Percentiles rank a stretch among this genome's conserved stretches.
Conservation (phyloP, 768 basidiomycete species). For the Glaciozyma martinii region DNA sequence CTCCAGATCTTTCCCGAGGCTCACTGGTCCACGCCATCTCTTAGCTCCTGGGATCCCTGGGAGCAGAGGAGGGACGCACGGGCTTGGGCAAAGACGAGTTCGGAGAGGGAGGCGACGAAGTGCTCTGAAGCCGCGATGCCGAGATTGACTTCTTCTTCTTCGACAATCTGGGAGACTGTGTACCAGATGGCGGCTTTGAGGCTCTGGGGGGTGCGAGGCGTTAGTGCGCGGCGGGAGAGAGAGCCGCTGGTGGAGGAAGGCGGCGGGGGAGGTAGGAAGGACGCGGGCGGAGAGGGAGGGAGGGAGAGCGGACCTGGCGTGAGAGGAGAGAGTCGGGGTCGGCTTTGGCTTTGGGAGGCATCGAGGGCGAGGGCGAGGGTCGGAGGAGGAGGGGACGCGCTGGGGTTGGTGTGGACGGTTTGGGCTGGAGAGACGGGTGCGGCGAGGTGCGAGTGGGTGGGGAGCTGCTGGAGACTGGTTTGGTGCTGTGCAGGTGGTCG, state of each 20-base stretch:
- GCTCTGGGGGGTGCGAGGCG: not conserved
- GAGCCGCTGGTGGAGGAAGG: not conserved
- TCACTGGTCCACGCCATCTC: not conserved
- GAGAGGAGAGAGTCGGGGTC: not conserved
- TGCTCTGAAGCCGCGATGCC: slow-evolving; percentile 25
- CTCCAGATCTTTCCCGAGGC: slow-evolving; percentile 29
- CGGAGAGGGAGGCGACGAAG: slow-evolving; percentile 23
- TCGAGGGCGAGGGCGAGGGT: not conserved
- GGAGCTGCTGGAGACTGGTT: too few relatives aligned
- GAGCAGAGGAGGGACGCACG: not conserved
- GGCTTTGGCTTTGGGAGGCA: not conserved
- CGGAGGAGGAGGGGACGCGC: not conserved
- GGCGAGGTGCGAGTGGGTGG: too few relatives aligned
- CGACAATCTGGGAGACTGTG: slow-evolving; percentile 26
- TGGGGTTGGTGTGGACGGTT: not conserved
- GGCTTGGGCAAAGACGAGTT: slow-evolving; percentile 27
- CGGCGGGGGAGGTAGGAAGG: too few relatives aligned
- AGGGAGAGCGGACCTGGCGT: slow-evolving; percentile 1
- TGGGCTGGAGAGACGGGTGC: too few relatives aligned
- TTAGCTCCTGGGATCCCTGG: too few relatives aligned
- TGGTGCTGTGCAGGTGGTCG: too few relatives aligned
- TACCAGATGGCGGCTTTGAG: slow-evolving; percentile 28
- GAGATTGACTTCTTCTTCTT: slow-evolving; percentile 27
- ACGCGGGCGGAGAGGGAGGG: not conserved
- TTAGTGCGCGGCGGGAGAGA: not conserved